Conservation (phyloP, 225 moss, liverwort and hornwort species). For the Ulota crispa region DNA sequence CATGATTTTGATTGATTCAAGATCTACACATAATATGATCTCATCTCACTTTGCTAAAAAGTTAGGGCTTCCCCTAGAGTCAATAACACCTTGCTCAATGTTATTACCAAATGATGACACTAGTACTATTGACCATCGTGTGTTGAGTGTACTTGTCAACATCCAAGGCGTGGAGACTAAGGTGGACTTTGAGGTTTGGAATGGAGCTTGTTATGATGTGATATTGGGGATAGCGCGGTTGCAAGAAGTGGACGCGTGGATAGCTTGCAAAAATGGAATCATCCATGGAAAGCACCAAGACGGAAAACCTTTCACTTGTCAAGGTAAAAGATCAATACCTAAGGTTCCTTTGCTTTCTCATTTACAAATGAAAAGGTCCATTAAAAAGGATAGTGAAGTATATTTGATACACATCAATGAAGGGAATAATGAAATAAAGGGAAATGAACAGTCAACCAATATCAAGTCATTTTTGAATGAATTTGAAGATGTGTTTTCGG, state of each 20-base stretch:
- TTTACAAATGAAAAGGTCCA: too few species aligned
- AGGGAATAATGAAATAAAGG: too few species aligned
- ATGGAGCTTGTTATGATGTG: neutral
- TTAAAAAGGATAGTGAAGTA: too few species aligned
- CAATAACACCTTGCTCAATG: neutral
- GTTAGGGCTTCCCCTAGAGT: neutral
- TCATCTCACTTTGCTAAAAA: neutral
- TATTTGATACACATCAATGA: too few species aligned
- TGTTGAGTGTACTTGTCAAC: neutral
- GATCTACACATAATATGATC: neutral
- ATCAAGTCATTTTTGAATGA: too few species aligned
- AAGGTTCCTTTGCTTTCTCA: neutral
- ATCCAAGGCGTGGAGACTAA: neutral
- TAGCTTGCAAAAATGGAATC: neutral
- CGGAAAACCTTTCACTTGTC: neutral
- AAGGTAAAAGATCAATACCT: neutral
- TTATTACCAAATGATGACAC: neutral
- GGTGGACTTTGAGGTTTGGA: neutral
- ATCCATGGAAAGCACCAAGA: neutral
- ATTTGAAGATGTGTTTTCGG: too few species aligned
- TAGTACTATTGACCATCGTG: neutral
- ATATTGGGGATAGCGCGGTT: neutral
- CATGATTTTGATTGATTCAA: neutral
- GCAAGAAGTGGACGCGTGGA: neutral
- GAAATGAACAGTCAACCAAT: too few species aligned